Evolutionary conservation across 495 filamentous ascomycete genomes (phyloP), one percentile per base, ranked within the genome.

Genomic region (Xylaria bambusicola): DNA sequence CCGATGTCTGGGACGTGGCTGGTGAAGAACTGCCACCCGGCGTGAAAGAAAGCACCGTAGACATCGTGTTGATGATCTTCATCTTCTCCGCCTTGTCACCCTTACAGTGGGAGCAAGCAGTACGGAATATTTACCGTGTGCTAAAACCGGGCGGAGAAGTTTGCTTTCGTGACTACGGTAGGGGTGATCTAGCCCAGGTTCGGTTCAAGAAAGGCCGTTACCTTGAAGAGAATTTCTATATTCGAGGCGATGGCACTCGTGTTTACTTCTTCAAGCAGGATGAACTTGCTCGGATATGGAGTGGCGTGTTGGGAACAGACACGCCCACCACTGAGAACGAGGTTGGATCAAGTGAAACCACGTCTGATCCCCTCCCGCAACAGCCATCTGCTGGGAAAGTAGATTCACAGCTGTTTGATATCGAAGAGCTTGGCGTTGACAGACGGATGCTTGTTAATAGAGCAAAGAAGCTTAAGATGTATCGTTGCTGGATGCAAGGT

Each of bases 221-320:
- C 66, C 77, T 98, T 70, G 88, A 88, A 51, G 94, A 97, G 77
- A 98, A 97, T 69, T 98, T 98, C 63, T 98, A 98, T 73, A 87
- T 97, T 33, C 80, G 94, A 12, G 94, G 94, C 4, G 94, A 98
- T 69, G 94, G 94, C 3, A 98, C 94, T 7, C 85, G 94, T 21
- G 94, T 98, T 6, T 98, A 97, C 72, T 98, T 98, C 73, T 98
- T 98, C 66, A 92, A 96, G 31, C 80, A 85, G 71, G 86, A 92
- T 23, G 87, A 98, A 72, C 74, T 98, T 61, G 78, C 80, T 33
- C 67, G 83, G 35, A 93, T 97, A 55, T 98, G 93, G 89, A 75
- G 80, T n/a, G 81, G 75, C 0, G 50, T 58, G n/a, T 13, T 33
- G 49, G 12, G 9, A 47, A 29, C 42, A 63, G 56, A 49, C 18